Conservation (phyloP, 2,329 filamentous ascomycete genomes). For the Helminthosporium solani region DNA sequence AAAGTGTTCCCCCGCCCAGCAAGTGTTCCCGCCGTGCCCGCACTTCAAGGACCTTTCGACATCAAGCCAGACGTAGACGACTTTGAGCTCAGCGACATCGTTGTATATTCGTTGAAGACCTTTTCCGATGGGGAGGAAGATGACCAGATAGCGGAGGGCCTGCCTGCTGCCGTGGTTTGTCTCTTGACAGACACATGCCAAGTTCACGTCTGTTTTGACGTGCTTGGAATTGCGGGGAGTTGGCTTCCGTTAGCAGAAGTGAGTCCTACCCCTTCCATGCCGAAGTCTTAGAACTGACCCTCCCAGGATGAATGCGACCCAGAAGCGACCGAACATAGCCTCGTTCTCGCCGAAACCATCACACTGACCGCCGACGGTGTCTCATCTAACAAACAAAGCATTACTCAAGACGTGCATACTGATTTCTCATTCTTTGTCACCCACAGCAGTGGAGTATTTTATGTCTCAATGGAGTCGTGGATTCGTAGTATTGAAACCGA, state of each 20-base stretch:
- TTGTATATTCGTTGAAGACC: constrained; percentile 54
- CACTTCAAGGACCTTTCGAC: constrained; percentile 63
- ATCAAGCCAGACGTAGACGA: constrained; percentile 54
- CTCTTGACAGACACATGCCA: constrained; percentile 57
- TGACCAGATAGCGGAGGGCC: constrained; percentile 45
- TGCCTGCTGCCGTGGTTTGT: constrained; percentile 60
- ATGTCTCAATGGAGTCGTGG: constrained; percentile 59
- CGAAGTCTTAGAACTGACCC: constrained; percentile 2
- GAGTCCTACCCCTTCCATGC: constrained; percentile 1
- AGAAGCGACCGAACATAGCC: constrained; percentile 26
- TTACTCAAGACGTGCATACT: constrained; percentile 57
- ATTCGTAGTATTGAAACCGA: constrained; percentile 58
- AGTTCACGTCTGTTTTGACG: constrained; percentile 60
- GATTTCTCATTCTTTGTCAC: constrained; percentile 62
- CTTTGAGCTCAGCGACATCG: constrained; percentile 61
- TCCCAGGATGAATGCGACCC: constrained; percentile 24
- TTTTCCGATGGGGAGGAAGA: constrained; percentile 54
- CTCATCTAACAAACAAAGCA: constrained; percentile 51
- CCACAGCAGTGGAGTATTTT: constrained; percentile 54
- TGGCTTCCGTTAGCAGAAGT: constrained; percentile 57
- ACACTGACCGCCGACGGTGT: constrained; percentile 24
- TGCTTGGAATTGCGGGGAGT: constrained; percentile 62
- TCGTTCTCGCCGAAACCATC: constrained; percentile 47
- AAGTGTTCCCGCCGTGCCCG: constrained; percentile 57
- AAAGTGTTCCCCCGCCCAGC: constrained; percentile 59